Conservation (phyloP, 164 flowering plant genomes). For the Akebia trifoliata region DNA sequence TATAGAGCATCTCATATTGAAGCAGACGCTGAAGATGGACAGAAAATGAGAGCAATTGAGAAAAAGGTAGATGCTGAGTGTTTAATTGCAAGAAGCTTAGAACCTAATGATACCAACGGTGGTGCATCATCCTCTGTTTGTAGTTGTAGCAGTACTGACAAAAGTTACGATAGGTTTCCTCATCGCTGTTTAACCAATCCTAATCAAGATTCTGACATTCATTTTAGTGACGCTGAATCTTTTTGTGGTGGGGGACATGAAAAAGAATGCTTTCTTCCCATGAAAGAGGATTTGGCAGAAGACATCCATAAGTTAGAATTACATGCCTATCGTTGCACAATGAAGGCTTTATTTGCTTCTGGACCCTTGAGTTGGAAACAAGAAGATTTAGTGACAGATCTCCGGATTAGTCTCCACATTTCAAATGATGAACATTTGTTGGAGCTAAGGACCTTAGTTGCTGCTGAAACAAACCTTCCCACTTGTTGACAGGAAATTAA, state of each 20-base stretch:
- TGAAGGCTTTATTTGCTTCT: slow-evolving; percentile 78
- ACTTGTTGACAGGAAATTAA: slow-evolving; percentile 22
- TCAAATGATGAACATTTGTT: slow-evolving; percentile 91
- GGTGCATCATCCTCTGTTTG: slow-evolving; percentile 57
- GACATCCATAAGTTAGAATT: slow-evolving; percentile 76
- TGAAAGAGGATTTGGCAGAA: slow-evolving; percentile 41
- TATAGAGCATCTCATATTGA: slow-evolving; percentile 24
- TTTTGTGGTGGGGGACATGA: slow-evolving; percentile 33
- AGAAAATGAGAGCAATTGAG: slow-evolving; percentile 35
- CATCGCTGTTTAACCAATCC: slow-evolving; percentile 20
- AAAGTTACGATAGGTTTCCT: slow-evolving; percentile 23
- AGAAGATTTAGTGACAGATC: slow-evolving; percentile 75
- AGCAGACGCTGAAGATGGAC: slow-evolving; percentile 17
- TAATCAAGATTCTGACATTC: slow-evolving; percentile 34
- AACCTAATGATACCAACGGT: slow-evolving; percentile 40
- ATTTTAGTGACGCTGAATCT: slow-evolving; percentile 67
- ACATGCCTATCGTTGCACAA: slow-evolving; percentile 78
- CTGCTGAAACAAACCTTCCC: slow-evolving; percentile 36
- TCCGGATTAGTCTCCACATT: slow-evolving; percentile 73
- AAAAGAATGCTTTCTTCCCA: slow-evolving; percentile 28
- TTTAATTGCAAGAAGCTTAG: slow-evolving; percentile 31
- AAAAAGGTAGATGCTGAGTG: too few species aligned
- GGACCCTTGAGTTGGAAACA: slow-evolving; percentile 96
- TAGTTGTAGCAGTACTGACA: slow-evolving; percentile 62
- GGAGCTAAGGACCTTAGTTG: slow-evolving; percentile 70